Conservation (phyloP, 192 early-diverging fungal species). For the Entomortierella chlamydospora region DNA sequence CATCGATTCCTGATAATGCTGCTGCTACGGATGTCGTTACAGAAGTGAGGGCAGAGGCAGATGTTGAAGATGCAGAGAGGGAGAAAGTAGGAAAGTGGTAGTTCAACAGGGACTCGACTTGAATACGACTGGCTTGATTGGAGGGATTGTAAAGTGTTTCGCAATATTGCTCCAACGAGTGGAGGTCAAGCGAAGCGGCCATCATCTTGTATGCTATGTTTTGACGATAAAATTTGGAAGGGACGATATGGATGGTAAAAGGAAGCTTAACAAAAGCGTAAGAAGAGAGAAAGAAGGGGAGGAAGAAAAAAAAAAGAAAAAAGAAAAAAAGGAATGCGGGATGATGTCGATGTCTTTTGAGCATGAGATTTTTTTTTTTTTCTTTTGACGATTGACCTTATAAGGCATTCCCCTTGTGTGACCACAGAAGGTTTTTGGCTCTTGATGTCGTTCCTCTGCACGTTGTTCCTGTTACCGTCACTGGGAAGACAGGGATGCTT, state of each 20-base stretch:
- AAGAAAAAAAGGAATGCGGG: neutral
- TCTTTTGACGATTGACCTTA: neutral
- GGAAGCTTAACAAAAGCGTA: neutral
- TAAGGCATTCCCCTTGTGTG: conserved; percentile 5
- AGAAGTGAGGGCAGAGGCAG: neutral
- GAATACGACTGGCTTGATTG: conserved; percentile 64
- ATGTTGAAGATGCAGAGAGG: conserved; percentile 57
- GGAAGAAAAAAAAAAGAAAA: conserved; percentile 4
- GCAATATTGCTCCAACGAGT: conserved; percentile 61
- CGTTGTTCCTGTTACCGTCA: neutral
- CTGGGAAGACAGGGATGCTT: neutral
- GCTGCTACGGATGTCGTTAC: conserved; percentile 6
- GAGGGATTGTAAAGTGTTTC: conserved; percentile 75
- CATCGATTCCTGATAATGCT: neutral
- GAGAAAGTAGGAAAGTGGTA: conserved; percentile 88
- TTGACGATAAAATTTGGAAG: neutral
- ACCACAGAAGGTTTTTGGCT: conserved; percentile 16
- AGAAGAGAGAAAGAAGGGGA: neutral
- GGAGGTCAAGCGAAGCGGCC: conserved; percentile 52
- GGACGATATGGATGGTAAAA: neutral
- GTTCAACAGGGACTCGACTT: conserved; percentile 79
- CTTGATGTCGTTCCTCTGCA: neutral
- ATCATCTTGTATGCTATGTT: conserved; percentile 21
- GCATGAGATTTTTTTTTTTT: neutral
- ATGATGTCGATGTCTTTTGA: neutral